Base-by-base conservation (phyloP, 805 yeast species). In the Saturnispora mendoncae region DNA sequence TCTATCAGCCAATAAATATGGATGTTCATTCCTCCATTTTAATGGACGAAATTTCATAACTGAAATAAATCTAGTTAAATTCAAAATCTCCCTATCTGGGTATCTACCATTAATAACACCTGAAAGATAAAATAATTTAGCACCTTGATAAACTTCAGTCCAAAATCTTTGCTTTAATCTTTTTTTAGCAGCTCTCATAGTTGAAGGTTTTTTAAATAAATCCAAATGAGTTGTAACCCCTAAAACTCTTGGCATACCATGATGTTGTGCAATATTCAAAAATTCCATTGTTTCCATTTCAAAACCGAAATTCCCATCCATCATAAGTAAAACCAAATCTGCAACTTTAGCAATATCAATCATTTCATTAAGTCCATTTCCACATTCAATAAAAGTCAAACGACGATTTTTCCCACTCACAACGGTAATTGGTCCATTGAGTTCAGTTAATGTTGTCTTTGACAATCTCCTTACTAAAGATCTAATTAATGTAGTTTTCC, bases 201-300 rank as follows among this genome's bases (percentile, higher is more conserved):
- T 86, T 10, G 94, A 72, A 46, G 83, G 95, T 14, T 84, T 80
- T 58, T 84, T 88, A 71, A 92, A 92, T 38, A 92, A 70, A 62
- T 92, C 99, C 54, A 94, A 71, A 67, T 92, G 99, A 0, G 98
- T 92, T 6, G 95, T 83, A 8, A 92, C 84, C 50, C 97, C 98
- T 34, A 92, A 68, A 15, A 92, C 94, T 52, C 96, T 76, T 32
- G 99, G 99, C 88, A 92, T 92, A 62, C 98, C 99, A 61, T 92
- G 98, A 57, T 90, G 97, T 53, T 92, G 95, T 3, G 96, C 94
- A 50, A 92, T 75, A 56, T 92, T 94, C 48, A 92, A 69, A 56
- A 92, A 92, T 64, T 92, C 99, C 97, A 92, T 94, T 7, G 98
- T 92, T 64, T 92, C 99, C 99, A 92, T 92, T 67, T 92, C 99